These are phyloP conservation scores for Ophiostoma novo-ulmi DNA, from an alignment of 2,329 filamentous ascomycete species.

Conservation along the genomic window DNA sequence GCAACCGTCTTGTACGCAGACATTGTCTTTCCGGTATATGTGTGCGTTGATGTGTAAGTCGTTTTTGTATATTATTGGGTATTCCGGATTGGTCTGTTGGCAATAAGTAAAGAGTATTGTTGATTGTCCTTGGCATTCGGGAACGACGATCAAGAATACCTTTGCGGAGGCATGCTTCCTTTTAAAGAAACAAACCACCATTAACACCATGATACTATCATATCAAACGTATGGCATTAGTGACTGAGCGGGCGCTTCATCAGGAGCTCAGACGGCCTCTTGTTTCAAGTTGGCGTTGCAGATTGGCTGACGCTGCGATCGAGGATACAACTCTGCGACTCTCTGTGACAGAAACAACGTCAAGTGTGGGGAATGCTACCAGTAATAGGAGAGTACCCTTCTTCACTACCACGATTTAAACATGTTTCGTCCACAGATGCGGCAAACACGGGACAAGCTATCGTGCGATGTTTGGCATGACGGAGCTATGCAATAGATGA, in stretches of 20 bases:
- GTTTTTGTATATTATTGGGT: neutral
- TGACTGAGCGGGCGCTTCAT: neutral
- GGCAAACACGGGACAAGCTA: neutral
- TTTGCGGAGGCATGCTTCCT: neutral
- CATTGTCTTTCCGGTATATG: neutral
- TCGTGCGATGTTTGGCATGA: slow-evolving; percentile 4
- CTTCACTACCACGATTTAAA: neutral
- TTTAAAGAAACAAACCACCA: neutral
- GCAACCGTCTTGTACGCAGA: slow-evolving; percentile 20
- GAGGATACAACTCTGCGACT: slow-evolving; percentile 7
- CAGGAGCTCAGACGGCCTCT: slow-evolving; percentile 3
- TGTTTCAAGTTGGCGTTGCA: slow-evolving; percentile 16
- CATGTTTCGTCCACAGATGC: neutral
- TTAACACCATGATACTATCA: neutral
- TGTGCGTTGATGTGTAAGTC: neutral
- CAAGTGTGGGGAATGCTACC: slow-evolving; percentile 5
- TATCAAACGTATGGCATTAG: neutral
- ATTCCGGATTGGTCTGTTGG: neutral
- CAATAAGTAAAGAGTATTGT: neutral
- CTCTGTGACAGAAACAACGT: slow-evolving; percentile 7
- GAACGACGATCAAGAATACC: neutral
- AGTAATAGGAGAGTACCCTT: neutral
- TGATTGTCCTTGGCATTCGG: slow-evolving; percentile 7
- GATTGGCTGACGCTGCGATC: neutral
- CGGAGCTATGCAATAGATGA: neutral